phyloP scores from a whole-genome alignment of 257 asterid genomes.

The Cordia subcordata region DNA sequence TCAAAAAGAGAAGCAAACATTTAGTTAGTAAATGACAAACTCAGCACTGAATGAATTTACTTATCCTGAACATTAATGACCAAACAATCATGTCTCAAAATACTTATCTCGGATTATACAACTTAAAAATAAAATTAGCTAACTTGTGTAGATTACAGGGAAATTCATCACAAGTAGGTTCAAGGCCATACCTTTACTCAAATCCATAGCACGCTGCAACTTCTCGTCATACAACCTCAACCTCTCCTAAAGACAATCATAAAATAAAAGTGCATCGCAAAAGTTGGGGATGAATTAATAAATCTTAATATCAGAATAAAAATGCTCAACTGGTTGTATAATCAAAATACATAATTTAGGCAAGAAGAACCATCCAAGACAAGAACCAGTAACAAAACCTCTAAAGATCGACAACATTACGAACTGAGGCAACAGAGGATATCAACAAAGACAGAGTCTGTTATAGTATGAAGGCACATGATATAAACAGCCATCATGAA shows the following conservation, averaged over 20 bases:
- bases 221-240: constrained; percentile 76
- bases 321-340: background rate
- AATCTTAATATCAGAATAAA: background rate
- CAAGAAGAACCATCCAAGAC: too few species aligned
- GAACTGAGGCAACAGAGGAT: too few species aligned
- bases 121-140: too few species aligned
- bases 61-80: background rate
- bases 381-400: too few species aligned
- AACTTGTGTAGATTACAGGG: too few species aligned
- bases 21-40: constrained; percentile 4
- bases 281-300: background rate
- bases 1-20: constrained; percentile 23
- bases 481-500: too few species aligned
- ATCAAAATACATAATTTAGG: too few species aligned
- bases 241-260: constrained; percentile 58
- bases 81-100: background rate
- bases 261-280: background rate
- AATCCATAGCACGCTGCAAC: constrained; percentile 56
- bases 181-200: constrained; percentile 58
- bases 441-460: too few species aligned
- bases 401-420: too few species aligned
- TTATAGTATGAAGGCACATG: too few species aligned
- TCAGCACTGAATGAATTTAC: background rate
- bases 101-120: background rate
- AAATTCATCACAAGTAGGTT: background rate